Evolutionary conservation across 164 flowering plant species (phyloP).

Genomic region (grape (Vitis vinifera)): ASM3070453v1 NC_081814.1:6476001-6476500

Average conservation of each 20-base stretch:
- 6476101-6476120: neutral
- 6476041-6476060: too few relatives aligned
- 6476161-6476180: constrained; percentile 83
- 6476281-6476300: constrained; percentile 27
- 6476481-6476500: constrained; percentile 45
- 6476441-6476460: constrained; percentile 38
- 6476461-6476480: constrained; percentile 68
- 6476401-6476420: neutral
- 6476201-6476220: constrained; percentile 93
- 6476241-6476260: constrained; percentile 30
- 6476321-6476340: neutral
- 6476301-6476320: neutral
- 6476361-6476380: too few relatives aligned
- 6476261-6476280: constrained; percentile 56
- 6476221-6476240: constrained; percentile 69
- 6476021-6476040: too few relatives aligned
- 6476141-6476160: neutral
- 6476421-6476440: constrained; percentile 37
- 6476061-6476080: too few relatives aligned
- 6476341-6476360: too few relatives aligned
- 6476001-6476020: too few relatives aligned
- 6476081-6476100: neutral
- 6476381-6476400: neutral
- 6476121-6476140: neutral
- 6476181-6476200: constrained; percentile 92